phyloP scores from a whole-genome alignment of 352 stramenopile genomes.

The Pythium aphanidermatum region DNA sequence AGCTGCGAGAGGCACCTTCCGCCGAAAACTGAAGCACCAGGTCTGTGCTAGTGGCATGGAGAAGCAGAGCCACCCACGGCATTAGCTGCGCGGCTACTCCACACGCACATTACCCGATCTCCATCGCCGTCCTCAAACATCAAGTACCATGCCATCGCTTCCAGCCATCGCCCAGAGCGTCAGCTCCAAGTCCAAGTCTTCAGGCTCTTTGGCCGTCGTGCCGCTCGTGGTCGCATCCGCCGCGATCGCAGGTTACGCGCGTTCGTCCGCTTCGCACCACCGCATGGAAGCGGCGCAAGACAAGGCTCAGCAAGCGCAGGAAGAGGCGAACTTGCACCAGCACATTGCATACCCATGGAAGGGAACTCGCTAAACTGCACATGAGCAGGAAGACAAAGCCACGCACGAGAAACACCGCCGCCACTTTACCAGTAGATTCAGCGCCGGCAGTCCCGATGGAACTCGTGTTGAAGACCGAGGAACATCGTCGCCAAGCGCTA shows the following conservation, averaged over 20 bases:
- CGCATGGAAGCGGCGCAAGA: constrained; percentile 24
- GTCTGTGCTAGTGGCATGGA: background rate
- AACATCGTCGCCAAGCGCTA: too few species aligned
- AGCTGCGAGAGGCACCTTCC: too few species aligned
- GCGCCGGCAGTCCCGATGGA: too few species aligned
- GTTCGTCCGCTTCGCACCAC: constrained; percentile 36
- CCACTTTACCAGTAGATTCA: too few species aligned
- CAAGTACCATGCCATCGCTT: constrained; percentile 16
- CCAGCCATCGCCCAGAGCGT: constrained; percentile 16
- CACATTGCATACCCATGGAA: constrained; percentile 66
- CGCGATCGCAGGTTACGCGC: constrained; percentile 58
- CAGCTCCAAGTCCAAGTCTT: constrained; percentile 23
- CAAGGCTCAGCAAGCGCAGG: constrained; percentile 26
- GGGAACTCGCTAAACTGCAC: constrained; percentile 38
- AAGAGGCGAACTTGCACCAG: constrained; percentile 49
- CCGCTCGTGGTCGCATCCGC: constrained; percentile 60
- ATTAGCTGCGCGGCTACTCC: too few species aligned
- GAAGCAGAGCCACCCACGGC: too few species aligned
- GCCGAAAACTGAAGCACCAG: constrained; percentile 21
- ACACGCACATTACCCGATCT: constrained; percentile 17
- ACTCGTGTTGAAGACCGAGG: too few species aligned
- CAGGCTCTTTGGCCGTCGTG: constrained; percentile 36
- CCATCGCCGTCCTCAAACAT: constrained; percentile 1
- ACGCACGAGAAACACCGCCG: too few species aligned
- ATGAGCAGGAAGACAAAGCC: too few species aligned